phyloP scores from a whole-genome alignment of 805 yeast species.

The Kodamaea neixiangensis region DNA sequence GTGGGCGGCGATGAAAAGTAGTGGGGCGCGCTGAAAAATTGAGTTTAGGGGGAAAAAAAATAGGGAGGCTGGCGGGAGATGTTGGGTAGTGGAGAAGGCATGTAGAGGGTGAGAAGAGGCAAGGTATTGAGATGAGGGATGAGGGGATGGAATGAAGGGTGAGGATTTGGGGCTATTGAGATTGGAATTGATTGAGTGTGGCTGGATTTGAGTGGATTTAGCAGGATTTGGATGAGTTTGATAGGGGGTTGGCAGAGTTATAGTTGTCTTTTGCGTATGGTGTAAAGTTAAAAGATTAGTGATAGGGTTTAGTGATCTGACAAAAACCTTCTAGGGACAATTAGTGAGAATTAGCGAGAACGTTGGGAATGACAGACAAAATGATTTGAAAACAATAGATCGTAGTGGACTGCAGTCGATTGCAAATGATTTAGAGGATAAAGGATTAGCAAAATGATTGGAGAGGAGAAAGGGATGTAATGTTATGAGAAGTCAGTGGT shows the following conservation, averaged over 20 bases:
- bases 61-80: not conserved
- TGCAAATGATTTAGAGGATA: no score
- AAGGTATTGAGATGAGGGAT: no score
- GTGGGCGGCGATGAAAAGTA: not conserved
- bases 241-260: not conserved
- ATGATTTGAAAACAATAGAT: no score
- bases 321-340: not conserved
- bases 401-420: no score
- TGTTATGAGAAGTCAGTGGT: no score
- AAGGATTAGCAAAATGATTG: no score
- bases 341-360: not conserved
- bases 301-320: not conserved
- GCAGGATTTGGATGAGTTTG: not conserved
- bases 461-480: no score
- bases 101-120: no score
- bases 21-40: not conserved
- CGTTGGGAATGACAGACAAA: not conserved
- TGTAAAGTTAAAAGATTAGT: not conserved
- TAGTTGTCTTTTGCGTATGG: not conserved
- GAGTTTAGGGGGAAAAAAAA: not conserved
- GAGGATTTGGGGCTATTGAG: no score
- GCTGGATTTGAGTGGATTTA: not conserved
- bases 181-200: no score
- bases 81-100: no score
- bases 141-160: no score